Conservation (phyloP, 1,139 yeast species). For the Trichomonascaceae sp. region DNA sequence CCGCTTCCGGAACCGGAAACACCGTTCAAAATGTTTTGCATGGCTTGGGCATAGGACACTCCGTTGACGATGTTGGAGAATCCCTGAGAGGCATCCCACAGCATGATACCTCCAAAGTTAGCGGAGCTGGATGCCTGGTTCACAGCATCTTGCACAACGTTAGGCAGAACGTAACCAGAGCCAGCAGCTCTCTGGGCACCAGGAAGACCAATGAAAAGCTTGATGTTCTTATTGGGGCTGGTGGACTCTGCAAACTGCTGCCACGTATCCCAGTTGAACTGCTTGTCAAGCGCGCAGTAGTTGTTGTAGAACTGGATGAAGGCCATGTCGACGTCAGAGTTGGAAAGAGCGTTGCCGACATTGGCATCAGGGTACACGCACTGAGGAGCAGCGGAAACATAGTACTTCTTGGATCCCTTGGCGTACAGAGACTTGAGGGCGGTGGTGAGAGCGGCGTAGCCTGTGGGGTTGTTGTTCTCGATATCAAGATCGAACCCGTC, state of each 20-base stretch:
- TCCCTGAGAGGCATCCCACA: conserved; percentile 90
- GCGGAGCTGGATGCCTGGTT: conserved; percentile 29
- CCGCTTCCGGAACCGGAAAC: conserved; percentile 6
- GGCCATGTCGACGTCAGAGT: conserved; percentile 65
- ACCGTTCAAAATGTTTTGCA: conserved; percentile 29
- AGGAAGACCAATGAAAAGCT: conserved; percentile 60
- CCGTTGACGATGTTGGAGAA: conserved; percentile 39
- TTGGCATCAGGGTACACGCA: conserved; percentile 87
- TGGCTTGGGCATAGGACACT: conserved; percentile 30
- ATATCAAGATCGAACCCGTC: conserved; percentile 72
- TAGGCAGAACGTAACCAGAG: conserved; percentile 35
- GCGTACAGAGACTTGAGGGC: conserved; percentile 43
- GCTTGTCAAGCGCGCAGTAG: conserved; percentile 41
- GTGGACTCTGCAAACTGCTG: conserved; percentile 41
- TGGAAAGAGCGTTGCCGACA: conserved; percentile 51
- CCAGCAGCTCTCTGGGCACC: conserved; percentile 60
- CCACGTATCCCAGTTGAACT: conserved; percentile 85
- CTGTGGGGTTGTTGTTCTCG: conserved; percentile 35
- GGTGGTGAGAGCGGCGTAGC: conserved; percentile 39
- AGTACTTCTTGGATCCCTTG: conserved; percentile 38
- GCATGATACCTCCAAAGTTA: conserved; percentile 70
- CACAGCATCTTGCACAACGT: conserved; percentile 15
- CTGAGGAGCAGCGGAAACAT: conserved; percentile 90
- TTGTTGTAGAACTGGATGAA: conserved; percentile 91
- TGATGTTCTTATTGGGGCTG: conserved; percentile 49